These are phyloP conservation scores for Linaria vulgaris DNA, from an alignment of 257 asterid genomes.

Conservation along the genomic window DNA sequence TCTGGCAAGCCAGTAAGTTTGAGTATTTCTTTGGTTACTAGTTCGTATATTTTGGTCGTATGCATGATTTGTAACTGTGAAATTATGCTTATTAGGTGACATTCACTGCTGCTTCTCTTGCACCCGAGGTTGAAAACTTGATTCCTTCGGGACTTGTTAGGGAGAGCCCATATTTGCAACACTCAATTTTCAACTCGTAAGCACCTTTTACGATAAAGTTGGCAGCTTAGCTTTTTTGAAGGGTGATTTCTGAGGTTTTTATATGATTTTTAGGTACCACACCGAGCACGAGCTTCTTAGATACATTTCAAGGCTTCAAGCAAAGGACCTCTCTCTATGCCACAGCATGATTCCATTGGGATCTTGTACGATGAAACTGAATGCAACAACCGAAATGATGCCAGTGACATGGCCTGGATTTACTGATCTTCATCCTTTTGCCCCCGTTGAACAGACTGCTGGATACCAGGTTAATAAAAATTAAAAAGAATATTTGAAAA, in stretches of 20 bases:
- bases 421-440: conserved; percentile 87
- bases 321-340: conserved; percentile 92
- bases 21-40: conserved; percentile 15
- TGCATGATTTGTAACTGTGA: not conserved
- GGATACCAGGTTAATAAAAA: conserved; percentile 73
- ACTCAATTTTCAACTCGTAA: conserved; percentile 91
- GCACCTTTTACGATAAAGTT: conserved; percentile 26
- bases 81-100: conserved; percentile 49
- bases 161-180: conserved; percentile 76
- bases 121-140: conserved; percentile 62
- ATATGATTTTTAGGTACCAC: conserved; percentile 60
- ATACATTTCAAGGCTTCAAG: conserved; percentile 75
- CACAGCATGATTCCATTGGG: conserved; percentile 99
- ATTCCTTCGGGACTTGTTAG: conserved; percentile 86
- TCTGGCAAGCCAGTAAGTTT: conserved; percentile 78
- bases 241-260: conserved; percentile 24
- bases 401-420: conserved; percentile 96
- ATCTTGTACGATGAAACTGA: conserved; percentile 96
- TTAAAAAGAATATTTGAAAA: conserved; percentile 9
- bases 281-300: conserved; percentile 96
- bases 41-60: conserved; percentile 1
- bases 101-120: conserved; percentile 85
- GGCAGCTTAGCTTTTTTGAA: not conserved
- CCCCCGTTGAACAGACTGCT: conserved; percentile 80
- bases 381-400: conserved; percentile 98